Evolutionary conservation across 2,329 filamentous ascomycete species (phyloP), one percentile per base, ranked within the genome.

Genomic region (Alternaria sp.): DNA sequence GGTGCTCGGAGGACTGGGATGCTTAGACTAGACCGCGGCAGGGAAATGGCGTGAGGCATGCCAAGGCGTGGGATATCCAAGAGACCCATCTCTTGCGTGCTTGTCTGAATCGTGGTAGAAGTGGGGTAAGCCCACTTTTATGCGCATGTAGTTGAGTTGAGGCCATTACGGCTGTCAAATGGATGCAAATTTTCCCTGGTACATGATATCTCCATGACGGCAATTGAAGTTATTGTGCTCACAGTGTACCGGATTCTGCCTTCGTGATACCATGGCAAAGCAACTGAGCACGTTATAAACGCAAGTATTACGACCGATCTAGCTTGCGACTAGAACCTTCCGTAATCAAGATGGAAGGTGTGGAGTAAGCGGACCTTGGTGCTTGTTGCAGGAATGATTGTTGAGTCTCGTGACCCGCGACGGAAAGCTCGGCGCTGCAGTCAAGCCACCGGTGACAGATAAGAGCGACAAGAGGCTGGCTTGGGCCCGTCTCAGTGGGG

Each of bases 331-430:
- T 62, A 55, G 56, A 62, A 59, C 19, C 12, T 62, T 62, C 56
- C 32, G 57, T 30, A 49, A 32, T 57, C 19, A 54, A 49, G 19
- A 50, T 45, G 25, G 54, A 57, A 58, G 43, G 40, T 57, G 49
- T 47, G 49, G 59, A 53, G 53, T 36, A 54, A 46, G 45, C 32
- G 32, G 32, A 46, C 30, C 26, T 30, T 44, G 49, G 45, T 44
- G 49, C 40, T 50, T 44, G 36, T 15, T 43, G 21, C 36, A 21
- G 43, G 1, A 56, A 46, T 57, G 40, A 56, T 67, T 68, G 70
- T 67, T 71, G 67, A 65, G 67, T 64, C 69, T 64, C 70, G 67
- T 73, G 70, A 73, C 66, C 49, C 40, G 43, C 32, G 40, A n/a
- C 59, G 60, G 58, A 30, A 40, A 28, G 46, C 71, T 71, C 63